Percentiles rank a stretch among this genome's conserved stretches.
phyloP scores from a whole-genome alignment of 345 rosid genomes.

The Aethionema arabicum region DNA sequence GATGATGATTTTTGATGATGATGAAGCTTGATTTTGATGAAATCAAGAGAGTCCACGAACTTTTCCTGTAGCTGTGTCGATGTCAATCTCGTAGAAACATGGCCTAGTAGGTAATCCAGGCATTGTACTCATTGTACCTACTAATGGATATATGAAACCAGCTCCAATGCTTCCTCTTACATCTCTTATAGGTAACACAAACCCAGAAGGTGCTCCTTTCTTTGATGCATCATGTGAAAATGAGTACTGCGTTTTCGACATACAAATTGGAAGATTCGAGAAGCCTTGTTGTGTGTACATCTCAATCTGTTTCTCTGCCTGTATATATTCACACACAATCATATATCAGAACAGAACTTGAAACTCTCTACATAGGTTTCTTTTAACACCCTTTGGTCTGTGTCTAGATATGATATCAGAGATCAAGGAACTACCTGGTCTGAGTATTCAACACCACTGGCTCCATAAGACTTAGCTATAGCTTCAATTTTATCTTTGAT shows the following conservation, averaged over 20 bases:
- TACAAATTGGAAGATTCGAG: conserved; percentile 89
- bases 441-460: conserved; percentile 85
- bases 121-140: conserved; percentile 98
- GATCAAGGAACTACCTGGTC: conserved; percentile 62
- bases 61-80: conserved; percentile 76
- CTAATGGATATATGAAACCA: conserved; percentile 92
- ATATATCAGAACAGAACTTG: conserved; percentile 10
- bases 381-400: neutral
- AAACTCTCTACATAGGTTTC: neutral
- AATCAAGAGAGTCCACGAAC: conserved; percentile 80
- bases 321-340: conserved; percentile 23
- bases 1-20: neutral
- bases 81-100: conserved; percentile 89
- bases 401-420: neutral
- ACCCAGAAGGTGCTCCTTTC: conserved; percentile 92
- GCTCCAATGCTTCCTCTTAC: conserved; percentile 98
- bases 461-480: conserved; percentile 92
- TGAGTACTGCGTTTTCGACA: conserved; percentile 98
- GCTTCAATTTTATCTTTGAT: conserved; percentile 91
- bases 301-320: conserved; percentile 98
- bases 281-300: conserved; percentile 91
- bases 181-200: conserved; percentile 80
- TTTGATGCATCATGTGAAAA: conserved; percentile 75
- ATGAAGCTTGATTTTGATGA: conserved; percentile 4
- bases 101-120: conserved; percentile 99